Percentiles rank a stretch among this genome's conserved stretches.
Conservation (phyloP, 805 yeast genomes). For the Zygosaccharomyces siamensis region DNA sequence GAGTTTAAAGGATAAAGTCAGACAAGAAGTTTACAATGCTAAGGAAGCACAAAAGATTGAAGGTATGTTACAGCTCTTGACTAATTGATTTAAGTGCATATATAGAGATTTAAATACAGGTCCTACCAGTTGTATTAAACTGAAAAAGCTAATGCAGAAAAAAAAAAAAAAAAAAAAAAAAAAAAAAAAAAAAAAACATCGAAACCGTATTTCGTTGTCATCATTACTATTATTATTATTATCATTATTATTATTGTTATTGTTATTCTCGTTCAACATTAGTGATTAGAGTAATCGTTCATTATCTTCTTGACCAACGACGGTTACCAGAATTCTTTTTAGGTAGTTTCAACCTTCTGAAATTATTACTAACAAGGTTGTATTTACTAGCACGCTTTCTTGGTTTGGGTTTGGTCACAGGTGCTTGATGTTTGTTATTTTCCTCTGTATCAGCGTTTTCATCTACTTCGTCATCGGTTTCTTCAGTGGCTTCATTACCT, state of each 20-base stretch:
- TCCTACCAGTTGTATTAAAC: constrained; percentile 1
- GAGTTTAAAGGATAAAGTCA: constrained; percentile 56
- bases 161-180: neutral
- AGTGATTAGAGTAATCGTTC: neutral
- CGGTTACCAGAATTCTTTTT: constrained; percentile 41
- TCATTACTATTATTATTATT: no score
- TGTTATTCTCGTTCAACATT: no score
- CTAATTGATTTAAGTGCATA: constrained; percentile 32
- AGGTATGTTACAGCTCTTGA: constrained; percentile 88
- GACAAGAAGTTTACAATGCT: constrained; percentile 68
- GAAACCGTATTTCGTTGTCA: no score
- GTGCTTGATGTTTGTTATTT: constrained; percentile 2
- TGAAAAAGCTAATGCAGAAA: neutral
- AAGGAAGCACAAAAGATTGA: constrained; percentile 83
- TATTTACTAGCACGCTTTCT: constrained; percentile 28
- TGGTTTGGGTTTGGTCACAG: constrained; percentile 10
- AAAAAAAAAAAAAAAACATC: no score
- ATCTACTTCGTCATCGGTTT: constrained; percentile 14
- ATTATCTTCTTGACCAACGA: constrained; percentile 37
- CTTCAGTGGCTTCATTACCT: constrained; percentile 14
- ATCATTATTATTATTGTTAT: no score
- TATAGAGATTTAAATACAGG: neutral
- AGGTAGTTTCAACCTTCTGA: constrained; percentile 49
- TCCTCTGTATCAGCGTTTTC: constrained; percentile 3
- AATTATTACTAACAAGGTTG: constrained; percentile 43